phyloP scores from a whole-genome alignment of 176 grass and related monocot genomes.

The Cocos nucifera region DNA sequence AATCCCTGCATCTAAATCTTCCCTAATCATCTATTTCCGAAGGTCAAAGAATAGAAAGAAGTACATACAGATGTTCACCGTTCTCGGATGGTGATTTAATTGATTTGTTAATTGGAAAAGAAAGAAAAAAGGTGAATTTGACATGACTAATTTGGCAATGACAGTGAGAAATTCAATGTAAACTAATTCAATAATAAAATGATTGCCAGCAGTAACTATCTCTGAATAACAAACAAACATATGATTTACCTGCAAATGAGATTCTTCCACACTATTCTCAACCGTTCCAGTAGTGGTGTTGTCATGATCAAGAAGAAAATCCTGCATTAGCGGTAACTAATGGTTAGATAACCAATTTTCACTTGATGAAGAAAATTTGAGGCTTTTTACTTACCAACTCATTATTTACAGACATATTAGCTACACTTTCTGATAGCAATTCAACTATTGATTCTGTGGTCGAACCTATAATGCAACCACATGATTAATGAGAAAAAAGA shows the following conservation, averaged over 20 bases:
- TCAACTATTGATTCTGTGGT: slow-evolving; percentile 91
- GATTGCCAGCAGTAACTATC: too few species aligned
- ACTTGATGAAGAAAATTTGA: not conserved
- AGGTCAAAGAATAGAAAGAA: too few species aligned
- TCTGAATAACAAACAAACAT: not conserved
- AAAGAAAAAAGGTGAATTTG: too few species aligned
- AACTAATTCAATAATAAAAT: too few species aligned
- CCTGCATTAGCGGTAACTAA: slow-evolving; percentile 35
- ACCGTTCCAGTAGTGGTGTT: slow-evolving; percentile 55
- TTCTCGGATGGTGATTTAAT: too few species aligned
- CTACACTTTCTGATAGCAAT: slow-evolving; percentile 83
- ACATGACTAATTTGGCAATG: too few species aligned
- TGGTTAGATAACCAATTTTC: too few species aligned
- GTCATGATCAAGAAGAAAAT: slow-evolving; percentile 81
- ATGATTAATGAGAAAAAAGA: slow-evolving; percentile 7
- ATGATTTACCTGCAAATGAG: slow-evolving; percentile 43
- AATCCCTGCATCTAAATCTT: too few species aligned
- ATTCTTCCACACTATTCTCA: slow-evolving; percentile 24
- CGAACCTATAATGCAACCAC: slow-evolving; percentile 35
- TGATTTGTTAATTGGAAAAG: too few species aligned
- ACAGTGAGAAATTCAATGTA: too few species aligned
- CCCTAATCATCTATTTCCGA: too few species aligned
- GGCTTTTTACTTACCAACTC: slow-evolving; percentile 54
- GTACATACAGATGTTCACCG: too few species aligned
- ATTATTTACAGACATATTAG: slow-evolving; percentile 53